Evolutionary conservation across 169 alveolate species (phyloP), one percentile per base, ranked within the genome.

Genomic region (Plasmodium malariae): DNA sequence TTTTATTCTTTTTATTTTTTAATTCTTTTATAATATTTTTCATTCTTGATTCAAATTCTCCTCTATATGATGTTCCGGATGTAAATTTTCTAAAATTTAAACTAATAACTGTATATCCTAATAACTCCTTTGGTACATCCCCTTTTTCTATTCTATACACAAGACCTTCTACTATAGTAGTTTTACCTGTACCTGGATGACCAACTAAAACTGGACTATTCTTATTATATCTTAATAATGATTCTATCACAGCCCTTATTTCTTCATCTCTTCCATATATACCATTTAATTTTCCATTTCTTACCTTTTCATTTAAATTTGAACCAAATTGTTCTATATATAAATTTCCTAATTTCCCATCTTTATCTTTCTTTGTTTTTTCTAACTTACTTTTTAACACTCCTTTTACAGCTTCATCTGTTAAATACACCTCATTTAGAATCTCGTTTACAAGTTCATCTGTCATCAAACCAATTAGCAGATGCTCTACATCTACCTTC

Each of bases 251-350:
- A 5, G 92, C 92, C 59, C 92, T 36, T 37, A 85, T 69, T 69
- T 85, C 92, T 55, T 85, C 92, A 69, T 85, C 92, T 85, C 92
- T 85, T 69, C 92, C 92, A 71, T 85, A 85, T 4, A 85, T 85
- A 19, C 69, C 73, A 36, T 68, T 86, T 26, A 85, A 28, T 57
- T 85, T 85, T 21, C 92, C 92, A 55, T 68, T 85, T 85, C 92
- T 26, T 3, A 85, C 87, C 24, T 85, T 85, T 19, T 85, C 92
- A 57, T 85, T 85, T 59, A 85, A 55, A 85, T 85, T 85, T 0
- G 92, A 55, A 19, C 92, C 92, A 69, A 85, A 85, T 48, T 85
- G 92, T 68, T 85, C 92, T 40, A 85, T n/a, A 7, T 51, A 69
- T 26, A 80, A 49, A 6, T 45, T 55, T 32, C 62, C 80, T 11